Evolutionary conservation across 1,284 basidiomycete species (phyloP), one percentile per base, ranked within the genome.

Genomic region (Omphalotus olearius): DNA sequence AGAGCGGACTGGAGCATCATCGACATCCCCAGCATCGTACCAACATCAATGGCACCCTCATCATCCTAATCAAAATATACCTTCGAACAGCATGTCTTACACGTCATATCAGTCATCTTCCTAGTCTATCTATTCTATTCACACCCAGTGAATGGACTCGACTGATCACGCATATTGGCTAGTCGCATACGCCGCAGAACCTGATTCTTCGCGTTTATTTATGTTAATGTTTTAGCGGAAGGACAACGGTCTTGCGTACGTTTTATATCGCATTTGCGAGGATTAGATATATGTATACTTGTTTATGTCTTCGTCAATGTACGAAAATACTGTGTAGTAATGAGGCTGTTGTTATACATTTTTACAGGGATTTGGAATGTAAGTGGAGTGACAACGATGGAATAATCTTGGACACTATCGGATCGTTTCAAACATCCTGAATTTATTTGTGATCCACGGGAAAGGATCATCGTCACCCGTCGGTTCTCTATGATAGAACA

Each of bases 381-480:
- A 36, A 18, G 25, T 49, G 42, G 14, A 42, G 7, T 17, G 20
- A 9, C 3, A 20, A 14, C 20, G 23, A 47, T 3, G 35, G 17
- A 36, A 18, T 7, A 38, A 17, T 17, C 7, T 18, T 17, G 14
- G 26, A 11, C 25, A 28, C 68, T 54, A 93, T 57, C 91, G 82
- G 59, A 93, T 80, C 41, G 78, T 79, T 68, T 91, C 85, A 61
- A 86, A 88, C 79, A 88, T 83, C 60, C 76, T 88, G 75, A 88
- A 93, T 25, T 68, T 65, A 7, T 75, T 70, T 6, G 77, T 75
- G 13, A 74, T 75, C 66, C 89, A 94, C 3, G 82, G 75, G 60
- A 89, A 83, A 14, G 81, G 79, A 60, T 89, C 87, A 33, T 81
- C 83, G 39, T 79, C 76, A 5, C 71, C 65, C 3, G 72, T 68